Evolutionary conservation across 1,139 yeast genomes (phyloP).

Genomic region (Suhomyces coccinellae): DNA sequence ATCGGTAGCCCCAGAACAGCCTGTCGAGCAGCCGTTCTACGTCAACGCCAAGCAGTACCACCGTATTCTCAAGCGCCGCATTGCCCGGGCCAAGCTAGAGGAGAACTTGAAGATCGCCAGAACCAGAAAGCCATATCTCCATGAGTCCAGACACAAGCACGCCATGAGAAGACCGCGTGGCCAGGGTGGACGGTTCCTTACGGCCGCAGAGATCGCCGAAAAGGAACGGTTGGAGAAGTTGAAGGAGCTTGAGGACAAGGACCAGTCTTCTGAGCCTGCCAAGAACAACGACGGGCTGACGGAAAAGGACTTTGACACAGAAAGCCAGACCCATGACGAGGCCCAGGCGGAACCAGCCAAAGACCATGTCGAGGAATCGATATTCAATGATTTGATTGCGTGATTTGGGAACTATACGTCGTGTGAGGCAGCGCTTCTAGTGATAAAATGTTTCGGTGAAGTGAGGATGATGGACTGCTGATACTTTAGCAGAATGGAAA

Average conservation of each 20-base stretch:
- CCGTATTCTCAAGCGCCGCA: slow-evolving; percentile 85
- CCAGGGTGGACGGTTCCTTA: slow-evolving; percentile 94
- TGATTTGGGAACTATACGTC: background rate
- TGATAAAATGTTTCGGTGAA: too few species aligned
- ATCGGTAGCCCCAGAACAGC: slow-evolving; percentile 10
- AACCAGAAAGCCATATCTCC: slow-evolving; percentile 91
- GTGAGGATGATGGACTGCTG: too few species aligned
- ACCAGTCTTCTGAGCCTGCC: background rate
- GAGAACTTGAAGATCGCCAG: slow-evolving; percentile 85
- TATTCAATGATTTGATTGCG: slow-evolving; percentile 5
- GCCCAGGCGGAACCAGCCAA: slow-evolving; percentile 6
- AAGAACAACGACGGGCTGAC: background rate
- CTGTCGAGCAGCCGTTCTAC: slow-evolving; percentile 84
- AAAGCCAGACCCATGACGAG: background rate
- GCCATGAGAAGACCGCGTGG: slow-evolving; percentile 99
- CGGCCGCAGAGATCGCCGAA: slow-evolving; percentile 96
- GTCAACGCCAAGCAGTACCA: slow-evolving; percentile 98
- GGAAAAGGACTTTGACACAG: slow-evolving; percentile 1
- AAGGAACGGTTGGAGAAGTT: slow-evolving; percentile 59
- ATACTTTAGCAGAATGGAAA: too few species aligned
- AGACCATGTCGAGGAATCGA: slow-evolving; percentile 3
- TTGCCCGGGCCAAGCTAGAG: slow-evolving; percentile 91
- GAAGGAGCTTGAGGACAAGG: slow-evolving; percentile 38
- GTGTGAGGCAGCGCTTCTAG: too few species aligned
- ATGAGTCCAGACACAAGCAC: slow-evolving; percentile 96